Percentiles rank a stretch among this genome's conserved stretches.
These are phyloP conservation scores for Amanita muscaria DNA, from an alignment of 768 basidiomycete species.

Conservation along the genomic window DNA sequence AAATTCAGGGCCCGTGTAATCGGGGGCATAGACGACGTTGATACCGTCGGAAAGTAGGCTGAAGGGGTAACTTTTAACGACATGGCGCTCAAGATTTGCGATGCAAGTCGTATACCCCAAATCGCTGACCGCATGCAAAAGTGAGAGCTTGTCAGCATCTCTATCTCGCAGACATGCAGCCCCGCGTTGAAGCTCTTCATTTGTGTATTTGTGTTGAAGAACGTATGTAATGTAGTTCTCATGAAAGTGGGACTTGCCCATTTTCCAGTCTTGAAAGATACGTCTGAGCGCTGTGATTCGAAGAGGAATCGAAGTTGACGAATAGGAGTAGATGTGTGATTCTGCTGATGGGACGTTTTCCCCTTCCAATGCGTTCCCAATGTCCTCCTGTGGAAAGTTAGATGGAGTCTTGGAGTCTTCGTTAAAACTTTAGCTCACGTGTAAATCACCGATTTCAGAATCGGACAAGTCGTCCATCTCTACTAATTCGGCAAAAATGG, in stretches of 20 bases:
- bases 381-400: too few relatives aligned
- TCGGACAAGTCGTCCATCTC: too few relatives aligned
- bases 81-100: constrained; percentile 24
- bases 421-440: constrained; percentile 44
- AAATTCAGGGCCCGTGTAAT: constrained; percentile 6
- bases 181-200: constrained; percentile 16
- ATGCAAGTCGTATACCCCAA: constrained; percentile 28
- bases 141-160: constrained; percentile 26
- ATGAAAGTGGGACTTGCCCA: too few relatives aligned
- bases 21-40: too few relatives aligned
- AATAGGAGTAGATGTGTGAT: constrained; percentile 45
- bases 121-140: constrained; percentile 24
- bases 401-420: constrained; percentile 38
- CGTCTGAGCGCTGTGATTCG: not conserved
- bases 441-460: constrained; percentile 41
- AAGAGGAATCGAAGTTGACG: constrained; percentile 17
- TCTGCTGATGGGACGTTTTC: too few relatives aligned
- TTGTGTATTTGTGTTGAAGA: constrained; percentile 21
- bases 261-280: not conserved
- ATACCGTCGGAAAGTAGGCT: too few relatives aligned
- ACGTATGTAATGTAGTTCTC: constrained; percentile 15
- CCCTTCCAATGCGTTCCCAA: too few relatives aligned
- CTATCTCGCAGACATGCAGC: constrained; percentile 26
- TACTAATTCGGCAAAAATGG: constrained; percentile 23
- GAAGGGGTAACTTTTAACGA: too few relatives aligned